Evolutionary conservation across 306 rosid species (phyloP).

Genomic region (Dryas octopetala): DNA sequence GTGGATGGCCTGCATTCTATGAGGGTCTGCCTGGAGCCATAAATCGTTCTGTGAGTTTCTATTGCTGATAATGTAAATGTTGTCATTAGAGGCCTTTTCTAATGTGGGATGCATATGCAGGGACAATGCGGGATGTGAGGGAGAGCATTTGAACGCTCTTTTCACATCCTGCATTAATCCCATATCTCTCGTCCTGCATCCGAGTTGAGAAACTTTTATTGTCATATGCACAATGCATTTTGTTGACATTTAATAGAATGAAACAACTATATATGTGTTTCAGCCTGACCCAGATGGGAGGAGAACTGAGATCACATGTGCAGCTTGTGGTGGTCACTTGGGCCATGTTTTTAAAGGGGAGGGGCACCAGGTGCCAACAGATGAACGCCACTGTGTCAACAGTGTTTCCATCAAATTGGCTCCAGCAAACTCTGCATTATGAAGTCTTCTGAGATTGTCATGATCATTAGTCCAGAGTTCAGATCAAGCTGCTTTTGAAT

Average conservation of each 20-base stretch:
- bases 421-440: constrained; percentile 39
- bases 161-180: no score
- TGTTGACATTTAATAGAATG: constrained; percentile 8
- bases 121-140: no score
- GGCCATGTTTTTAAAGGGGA: constrained; percentile 90
- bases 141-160: no score
- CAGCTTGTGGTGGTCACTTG: constrained; percentile 80
- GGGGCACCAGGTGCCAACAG: constrained; percentile 69
- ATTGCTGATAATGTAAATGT: not conserved
- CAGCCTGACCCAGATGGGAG: constrained; percentile 93
- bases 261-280: constrained; percentile 9
- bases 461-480: not conserved
- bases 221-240: not conserved
- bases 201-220: not conserved
- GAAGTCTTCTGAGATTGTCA: constrained; percentile 22
- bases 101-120: no score
- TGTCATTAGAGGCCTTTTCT: no score
- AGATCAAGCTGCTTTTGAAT: not conserved
- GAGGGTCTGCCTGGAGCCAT: constrained; percentile 91
- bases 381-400: constrained; percentile 89
- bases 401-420: constrained; percentile 73
- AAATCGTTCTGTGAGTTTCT: constrained; percentile 57
- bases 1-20: constrained; percentile 97
- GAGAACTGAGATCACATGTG: constrained; percentile 87
- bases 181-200: no score